phyloP scores from a whole-genome alignment of 2,329 filamentous ascomycete species.

The Sporothrix schenckii region DNA sequence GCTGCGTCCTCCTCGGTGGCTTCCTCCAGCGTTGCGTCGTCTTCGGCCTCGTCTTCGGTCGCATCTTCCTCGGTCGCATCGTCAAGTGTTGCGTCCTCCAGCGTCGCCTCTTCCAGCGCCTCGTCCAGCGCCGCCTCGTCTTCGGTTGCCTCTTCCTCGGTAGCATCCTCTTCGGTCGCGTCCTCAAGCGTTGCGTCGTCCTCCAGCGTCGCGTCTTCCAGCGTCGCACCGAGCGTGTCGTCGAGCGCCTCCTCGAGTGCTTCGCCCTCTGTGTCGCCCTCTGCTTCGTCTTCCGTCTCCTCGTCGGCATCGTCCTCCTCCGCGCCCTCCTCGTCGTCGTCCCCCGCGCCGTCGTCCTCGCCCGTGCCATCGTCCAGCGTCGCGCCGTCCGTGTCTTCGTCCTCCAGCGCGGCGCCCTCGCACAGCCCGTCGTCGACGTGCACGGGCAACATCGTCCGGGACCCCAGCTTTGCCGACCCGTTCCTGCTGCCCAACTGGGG shows the following conservation, averaged over 20 bases:
- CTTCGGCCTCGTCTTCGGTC: too few relatives aligned
- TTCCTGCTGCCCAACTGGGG: constrained; percentile 18
- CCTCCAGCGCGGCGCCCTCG: not conserved
- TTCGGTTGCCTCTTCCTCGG: not conserved
- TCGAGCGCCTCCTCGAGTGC: not conserved
- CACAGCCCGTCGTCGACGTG: not conserved
- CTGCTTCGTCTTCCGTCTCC: not conserved
- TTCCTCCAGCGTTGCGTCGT: not conserved
- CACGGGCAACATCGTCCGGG: constrained; percentile 17
- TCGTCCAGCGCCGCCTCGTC: not conserved
- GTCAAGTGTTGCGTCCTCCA: not conserved
- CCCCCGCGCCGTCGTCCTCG: not conserved
- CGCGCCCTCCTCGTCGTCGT: not conserved
- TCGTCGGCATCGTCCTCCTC: not conserved
- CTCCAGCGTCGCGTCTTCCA: not conserved
- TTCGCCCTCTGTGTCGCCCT: not conserved
- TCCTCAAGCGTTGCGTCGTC: not conserved
- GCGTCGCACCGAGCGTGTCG: not conserved
- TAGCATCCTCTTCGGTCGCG: not conserved
- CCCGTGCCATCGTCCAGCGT: not conserved
- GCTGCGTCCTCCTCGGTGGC: not conserved
- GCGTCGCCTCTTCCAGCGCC: not conserved
- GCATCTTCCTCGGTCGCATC: too few relatives aligned
- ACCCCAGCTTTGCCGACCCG: not conserved
- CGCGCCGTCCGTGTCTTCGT: not conserved